Base-by-base conservation (phyloP, 495 filamentous ascomycete species). In the Aspergillus cristatus region DNA sequence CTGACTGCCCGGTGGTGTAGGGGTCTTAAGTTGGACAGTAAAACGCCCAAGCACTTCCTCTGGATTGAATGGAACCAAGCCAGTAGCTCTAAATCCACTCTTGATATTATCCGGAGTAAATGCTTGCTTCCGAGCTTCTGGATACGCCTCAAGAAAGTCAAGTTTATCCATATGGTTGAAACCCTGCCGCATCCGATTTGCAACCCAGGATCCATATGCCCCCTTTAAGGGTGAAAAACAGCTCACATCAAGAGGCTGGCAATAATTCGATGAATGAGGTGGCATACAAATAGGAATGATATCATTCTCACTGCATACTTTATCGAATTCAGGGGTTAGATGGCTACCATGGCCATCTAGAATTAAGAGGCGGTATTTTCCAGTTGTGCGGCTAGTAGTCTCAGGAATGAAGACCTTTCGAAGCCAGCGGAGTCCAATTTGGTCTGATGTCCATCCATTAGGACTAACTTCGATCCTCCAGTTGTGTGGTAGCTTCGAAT, bases 361-460 rank as follows among this genome's bases (percentile, higher is more conserved):
- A 33, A 57, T 35, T n/a, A 58, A 18, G 13, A 58, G 37, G 13
- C 41, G 41, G 20, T 46, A 44, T 32, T 18, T 10, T 20, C 46
- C 40, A 17, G 16, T 35, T 32, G 15, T 36, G 35, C 37, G n/a
- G 4, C 13, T 18, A 14, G 17, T 33, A 22, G 43, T 53, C 13
- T 18, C 10, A 14, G 31, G 38, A 41, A 46, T 46, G 41, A 46
- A 50, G 38, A 33, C 14, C 7, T 43, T 42, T 35, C 46, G 4
- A 40, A 50, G 47, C 42, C 34, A 50, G 28, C 30, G 32, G 16
- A 43, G 33, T 6, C 41, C 28, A 22, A 49, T 49, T 31, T 54
- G 24, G 41, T 60, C 47, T 20, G 14, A 48, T 14, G 48, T 68
- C 55, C 46, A 68, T 8, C 57, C 43, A 29, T 40, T 38, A 10